phyloP scores from a whole-genome alignment of 1,139 yeast genomes.

The Hemisphaericaspora subhashii region DNA sequence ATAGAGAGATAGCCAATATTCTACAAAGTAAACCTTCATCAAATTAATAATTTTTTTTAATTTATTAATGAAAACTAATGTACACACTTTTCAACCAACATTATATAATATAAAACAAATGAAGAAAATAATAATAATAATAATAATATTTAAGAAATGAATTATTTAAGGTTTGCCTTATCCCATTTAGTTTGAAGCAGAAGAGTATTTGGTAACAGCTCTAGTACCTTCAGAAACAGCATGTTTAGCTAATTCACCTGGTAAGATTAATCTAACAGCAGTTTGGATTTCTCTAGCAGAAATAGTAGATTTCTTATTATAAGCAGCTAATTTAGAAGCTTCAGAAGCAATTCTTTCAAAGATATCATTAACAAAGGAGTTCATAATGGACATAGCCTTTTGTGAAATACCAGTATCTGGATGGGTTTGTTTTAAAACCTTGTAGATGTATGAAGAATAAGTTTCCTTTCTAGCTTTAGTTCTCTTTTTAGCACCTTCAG shows the following conservation, averaged over 20 bases:
- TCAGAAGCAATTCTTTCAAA: slow-evolving; percentile 95
- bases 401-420: slow-evolving; percentile 99
- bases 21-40: not conserved
- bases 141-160: slow-evolving; percentile 13
- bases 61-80: slow-evolving; percentile 18
- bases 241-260: slow-evolving; percentile 99
- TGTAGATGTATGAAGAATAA: slow-evolving; percentile 97
- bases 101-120: slow-evolving; percentile 6
- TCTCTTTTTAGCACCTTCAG: slow-evolving; percentile 89
- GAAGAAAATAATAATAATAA: slow-evolving; percentile 7
- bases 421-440: slow-evolving; percentile 97
- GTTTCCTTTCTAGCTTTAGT: slow-evolving; percentile 98
- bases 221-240: slow-evolving; percentile 99
- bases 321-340: slow-evolving; percentile 99
- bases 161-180: slow-evolving; percentile 1
- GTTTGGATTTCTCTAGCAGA: slow-evolving; percentile 99
- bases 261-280: slow-evolving; percentile 97
- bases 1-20: no score
- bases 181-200: slow-evolving; percentile 55
- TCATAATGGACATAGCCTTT: slow-evolving; percentile 98
- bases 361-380: slow-evolving; percentile 96
- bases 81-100: slow-evolving; percentile 19
- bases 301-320: slow-evolving; percentile 98
- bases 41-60: not conserved
- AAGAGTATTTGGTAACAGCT: slow-evolving; percentile 99